phyloP scores from a whole-genome alignment of 1,284 basidiomycete species.

The Moesziomyces antarcticus region DNA sequence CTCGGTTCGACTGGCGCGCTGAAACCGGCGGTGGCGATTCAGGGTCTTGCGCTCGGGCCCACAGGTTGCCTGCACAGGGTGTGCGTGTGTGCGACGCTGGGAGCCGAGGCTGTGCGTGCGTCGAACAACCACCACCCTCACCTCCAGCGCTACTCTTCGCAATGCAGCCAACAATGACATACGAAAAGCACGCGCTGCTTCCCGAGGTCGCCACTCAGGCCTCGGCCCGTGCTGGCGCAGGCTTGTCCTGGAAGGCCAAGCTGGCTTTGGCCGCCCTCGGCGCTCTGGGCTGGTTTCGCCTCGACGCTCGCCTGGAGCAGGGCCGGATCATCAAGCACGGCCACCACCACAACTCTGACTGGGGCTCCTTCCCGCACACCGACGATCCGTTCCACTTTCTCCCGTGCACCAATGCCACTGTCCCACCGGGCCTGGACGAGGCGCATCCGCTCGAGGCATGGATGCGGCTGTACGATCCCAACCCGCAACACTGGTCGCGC shows the following conservation, averaged over 20 bases:
- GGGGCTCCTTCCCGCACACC: slow-evolving; percentile 18
- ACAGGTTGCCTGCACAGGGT: too few relatives aligned
- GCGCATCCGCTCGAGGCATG: slow-evolving; percentile 8
- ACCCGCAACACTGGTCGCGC: slow-evolving; percentile 22
- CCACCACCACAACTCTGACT: neutral
- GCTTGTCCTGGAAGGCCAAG: slow-evolving; percentile 6
- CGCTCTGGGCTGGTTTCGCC: slow-evolving; percentile 2
- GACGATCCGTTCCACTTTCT: slow-evolving; percentile 36
- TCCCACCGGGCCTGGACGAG: slow-evolving; percentile 18
- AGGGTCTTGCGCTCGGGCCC: too few relatives aligned
- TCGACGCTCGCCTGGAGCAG: neutral
- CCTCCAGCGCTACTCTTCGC: neutral
- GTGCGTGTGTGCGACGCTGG: too few relatives aligned
- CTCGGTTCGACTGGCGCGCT: too few relatives aligned
- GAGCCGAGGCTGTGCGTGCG: too few relatives aligned
- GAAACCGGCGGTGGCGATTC: too few relatives aligned
- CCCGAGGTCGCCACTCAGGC: neutral
- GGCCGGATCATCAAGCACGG: slow-evolving; percentile 9
- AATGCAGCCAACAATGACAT: neutral
- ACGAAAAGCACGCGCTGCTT: neutral
- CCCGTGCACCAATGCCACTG: slow-evolving; percentile 29
- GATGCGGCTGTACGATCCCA: slow-evolving; percentile 12
- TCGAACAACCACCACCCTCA: too few relatives aligned
- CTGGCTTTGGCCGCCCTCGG: neutral
- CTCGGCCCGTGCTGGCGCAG: neutral